A percentile compares a stretch with the other conserved stretches of the same genome.
Conservation (phyloP, 768 basidiomycete species). For the Pleurotus eryngii region DNA sequence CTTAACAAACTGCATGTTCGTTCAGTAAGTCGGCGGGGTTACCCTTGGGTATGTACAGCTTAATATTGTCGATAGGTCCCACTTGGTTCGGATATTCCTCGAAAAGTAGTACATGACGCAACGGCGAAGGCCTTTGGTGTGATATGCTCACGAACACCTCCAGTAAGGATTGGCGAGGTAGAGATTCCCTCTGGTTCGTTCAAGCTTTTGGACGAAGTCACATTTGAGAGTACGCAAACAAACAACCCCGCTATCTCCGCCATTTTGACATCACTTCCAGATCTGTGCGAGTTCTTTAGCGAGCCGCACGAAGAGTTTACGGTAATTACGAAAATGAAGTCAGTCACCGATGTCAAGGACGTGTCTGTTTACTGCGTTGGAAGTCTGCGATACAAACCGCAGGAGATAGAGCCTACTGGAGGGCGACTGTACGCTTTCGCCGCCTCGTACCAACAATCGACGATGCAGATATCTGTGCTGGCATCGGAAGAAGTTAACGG, state of each 20-base stretch:
- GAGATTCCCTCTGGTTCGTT: slow-evolving; percentile 52
- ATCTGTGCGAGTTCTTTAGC: slow-evolving; percentile 44
- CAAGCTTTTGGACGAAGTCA: slow-evolving; percentile 60
- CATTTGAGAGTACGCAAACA: slow-evolving; percentile 54
- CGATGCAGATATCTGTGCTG: slow-evolving; percentile 33
- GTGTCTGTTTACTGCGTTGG: slow-evolving; percentile 50
- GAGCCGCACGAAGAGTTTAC: slow-evolving; percentile 61
- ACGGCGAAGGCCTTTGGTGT: slow-evolving; percentile 60
- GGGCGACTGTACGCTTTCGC: slow-evolving; percentile 65
- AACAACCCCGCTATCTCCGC: background rate
- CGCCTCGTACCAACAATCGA: slow-evolving; percentile 23
- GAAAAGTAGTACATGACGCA: slow-evolving; percentile 59
- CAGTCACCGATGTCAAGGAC: slow-evolving; percentile 23
- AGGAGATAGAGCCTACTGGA: slow-evolving; percentile 46
- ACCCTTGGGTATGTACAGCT: background rate
- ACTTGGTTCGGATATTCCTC: slow-evolving; percentile 71
- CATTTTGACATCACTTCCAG: slow-evolving; percentile 21
- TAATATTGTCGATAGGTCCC: slow-evolving; percentile 44
- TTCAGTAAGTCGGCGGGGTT: slow-evolving; percentile 43
- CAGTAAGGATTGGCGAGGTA: slow-evolving; percentile 50
- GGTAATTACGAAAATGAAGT: slow-evolving; percentile 39
- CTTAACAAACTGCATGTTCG: slow-evolving; percentile 81
- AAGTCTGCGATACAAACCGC: slow-evolving; percentile 35
- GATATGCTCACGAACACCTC: slow-evolving; percentile 51
- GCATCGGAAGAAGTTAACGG: slow-evolving; percentile 51